Percentiles rank a stretch among this genome's conserved stretches.
These are phyloP conservation scores for Alternaria gansuensis DNA, from an alignment of 2,329 filamentous ascomycete species.

Conservation along the genomic window DNA sequence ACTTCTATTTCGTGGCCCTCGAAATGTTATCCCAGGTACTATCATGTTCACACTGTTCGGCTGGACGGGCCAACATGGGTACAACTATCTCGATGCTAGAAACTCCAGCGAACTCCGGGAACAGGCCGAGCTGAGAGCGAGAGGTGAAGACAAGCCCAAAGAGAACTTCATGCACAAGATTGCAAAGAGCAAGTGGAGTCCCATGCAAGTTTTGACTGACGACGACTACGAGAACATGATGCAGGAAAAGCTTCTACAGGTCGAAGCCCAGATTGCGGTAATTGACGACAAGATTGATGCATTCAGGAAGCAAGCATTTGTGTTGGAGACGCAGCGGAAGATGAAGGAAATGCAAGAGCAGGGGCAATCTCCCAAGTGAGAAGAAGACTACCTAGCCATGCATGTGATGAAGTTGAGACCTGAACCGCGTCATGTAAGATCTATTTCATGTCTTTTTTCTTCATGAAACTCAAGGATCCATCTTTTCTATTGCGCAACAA, in stretches of 20 bases:
- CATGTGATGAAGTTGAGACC: background rate
- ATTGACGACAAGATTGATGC: constrained; percentile 77
- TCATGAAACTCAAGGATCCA: background rate
- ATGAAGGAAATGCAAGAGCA: constrained; percentile 18
- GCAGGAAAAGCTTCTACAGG: constrained; percentile 72
- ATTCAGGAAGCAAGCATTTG: constrained; percentile 48
- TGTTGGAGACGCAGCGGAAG: constrained; percentile 28
- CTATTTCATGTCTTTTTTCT: background rate
- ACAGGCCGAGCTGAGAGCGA: constrained; percentile 46
- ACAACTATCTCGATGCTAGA: constrained; percentile 62
- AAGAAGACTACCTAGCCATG: background rate
- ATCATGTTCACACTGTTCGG: constrained; percentile 68
- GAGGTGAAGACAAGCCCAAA: constrained; percentile 41
- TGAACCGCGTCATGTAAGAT: background rate
- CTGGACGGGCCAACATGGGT: constrained; percentile 64
- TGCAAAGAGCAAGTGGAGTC: constrained; percentile 73
- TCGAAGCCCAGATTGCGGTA: constrained; percentile 80
- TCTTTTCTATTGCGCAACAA: background rate
- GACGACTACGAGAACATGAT: constrained; percentile 77
- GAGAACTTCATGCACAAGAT: constrained; percentile 60
- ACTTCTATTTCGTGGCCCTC: constrained; percentile 59
- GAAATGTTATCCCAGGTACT: constrained; percentile 62
- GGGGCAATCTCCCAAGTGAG: background rate
- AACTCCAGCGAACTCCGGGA: constrained; percentile 49
- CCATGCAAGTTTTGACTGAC: constrained; percentile 74